These are phyloP conservation scores for Ceratocystis cubensis DNA, from an alignment of 2,329 filamentous ascomycete species.

Conservation along the genomic window DNA sequence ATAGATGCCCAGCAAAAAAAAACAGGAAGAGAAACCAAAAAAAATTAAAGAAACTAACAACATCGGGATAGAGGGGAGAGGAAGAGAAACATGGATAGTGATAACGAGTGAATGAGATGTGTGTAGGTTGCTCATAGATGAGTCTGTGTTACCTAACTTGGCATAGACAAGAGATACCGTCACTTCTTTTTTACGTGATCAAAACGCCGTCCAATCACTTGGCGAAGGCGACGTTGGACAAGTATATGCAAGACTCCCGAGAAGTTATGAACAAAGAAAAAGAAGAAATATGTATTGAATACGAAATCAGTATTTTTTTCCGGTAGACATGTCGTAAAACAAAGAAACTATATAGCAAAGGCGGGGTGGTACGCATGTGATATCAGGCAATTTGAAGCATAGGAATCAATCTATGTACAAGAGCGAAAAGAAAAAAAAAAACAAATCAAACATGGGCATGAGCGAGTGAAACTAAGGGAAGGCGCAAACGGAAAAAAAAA, in stretches of 20 bases:
- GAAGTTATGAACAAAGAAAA: no score
- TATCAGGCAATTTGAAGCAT: neutral
- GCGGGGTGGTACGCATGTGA: neutral
- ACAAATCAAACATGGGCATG: neutral
- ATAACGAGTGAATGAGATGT: neutral
- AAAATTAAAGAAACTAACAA: constrained; percentile 19
- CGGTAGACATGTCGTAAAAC: neutral
- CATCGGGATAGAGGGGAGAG: neutral
- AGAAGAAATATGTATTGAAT: no score
- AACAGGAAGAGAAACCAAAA: constrained; percentile 19
- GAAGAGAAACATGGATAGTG: neutral
- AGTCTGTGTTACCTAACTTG: neutral
- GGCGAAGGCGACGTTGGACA: no score
- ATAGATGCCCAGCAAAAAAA: constrained; percentile 11
- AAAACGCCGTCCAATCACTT: no score
- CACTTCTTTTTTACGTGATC: no score
- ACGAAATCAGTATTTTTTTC: neutral
- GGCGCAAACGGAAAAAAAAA: neutral
- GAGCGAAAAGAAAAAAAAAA: neutral
- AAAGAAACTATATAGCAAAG: neutral
- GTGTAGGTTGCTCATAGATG: neutral
- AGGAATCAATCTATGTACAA: neutral
- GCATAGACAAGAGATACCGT: no score
- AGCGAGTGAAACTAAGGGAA: neutral
- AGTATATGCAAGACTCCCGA: no score